Evolutionary conservation across 2,329 filamentous ascomycete species (phyloP), one percentile per base, ranked within the genome.

Genomic region (Monosporascus sp.): DNA sequence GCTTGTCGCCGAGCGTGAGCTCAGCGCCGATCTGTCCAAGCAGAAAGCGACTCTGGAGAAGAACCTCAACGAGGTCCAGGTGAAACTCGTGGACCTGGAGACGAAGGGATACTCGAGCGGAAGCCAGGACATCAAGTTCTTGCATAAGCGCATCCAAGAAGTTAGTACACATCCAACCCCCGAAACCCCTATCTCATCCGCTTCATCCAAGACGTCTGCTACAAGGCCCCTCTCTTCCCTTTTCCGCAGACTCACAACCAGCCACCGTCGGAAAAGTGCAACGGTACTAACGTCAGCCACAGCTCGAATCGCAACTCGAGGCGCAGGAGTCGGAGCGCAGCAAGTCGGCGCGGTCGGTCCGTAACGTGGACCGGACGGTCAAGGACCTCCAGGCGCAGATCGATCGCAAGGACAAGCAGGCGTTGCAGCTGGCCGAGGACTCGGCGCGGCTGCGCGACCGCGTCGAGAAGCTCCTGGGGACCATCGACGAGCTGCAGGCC

Each of bases 71-170:
- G 93, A 99, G 69, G 79, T 93, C 25, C 93, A 97, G 71, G 82
- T 97, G 50, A 85, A 85, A 65, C 83, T 96, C 52, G 87, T 99
- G 50, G 94, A 97, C 68, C 79, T 97, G 8, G 93, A 99, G 74
- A 97, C 94, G 44, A 97, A 97, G 77, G 91, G 92, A 50, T 97
- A 96, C 73, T 94, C 92, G 20, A 95, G 87, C 59, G 89, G 89
- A 24, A 96, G 92, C 69, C 90, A 96, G 64, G 93, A 97, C 71
- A 90, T 97, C 61, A 88, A 94, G 65, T 97, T 97, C 75, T 73
- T 97, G 64, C 89, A 97, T 72, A 93, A 91, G 66, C 84, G 93
- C 49, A 90, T 99, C 60, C 91, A 97, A 75, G 93, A 97, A 81
- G 92, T 96, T 78, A 80, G 83, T 69, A 57, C 47, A 56, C 39